phyloP scores from a whole-genome alignment of 305 asterid genomes.

The Solanum hybrid region DNA sequence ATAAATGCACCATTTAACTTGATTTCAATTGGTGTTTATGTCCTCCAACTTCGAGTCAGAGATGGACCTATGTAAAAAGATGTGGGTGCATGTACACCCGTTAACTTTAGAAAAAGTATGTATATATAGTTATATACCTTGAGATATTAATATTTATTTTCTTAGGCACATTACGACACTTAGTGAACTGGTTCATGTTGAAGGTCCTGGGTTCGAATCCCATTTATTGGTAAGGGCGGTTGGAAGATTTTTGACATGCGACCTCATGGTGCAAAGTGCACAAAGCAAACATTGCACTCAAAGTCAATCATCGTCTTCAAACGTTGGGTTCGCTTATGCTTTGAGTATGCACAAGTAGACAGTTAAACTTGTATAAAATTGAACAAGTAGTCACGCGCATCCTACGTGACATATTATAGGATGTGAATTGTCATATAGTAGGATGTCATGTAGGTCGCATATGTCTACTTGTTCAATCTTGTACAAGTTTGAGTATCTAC shows the following conservation, averaged over 20 bases:
- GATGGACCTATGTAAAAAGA: fast-evolving
- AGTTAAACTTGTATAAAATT: not conserved
- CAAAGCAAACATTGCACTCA: not conserved
- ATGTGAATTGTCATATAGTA: not conserved
- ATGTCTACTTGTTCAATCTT: not conserved
- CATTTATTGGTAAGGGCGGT: not conserved
- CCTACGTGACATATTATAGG: not conserved
- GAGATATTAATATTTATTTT: not conserved
- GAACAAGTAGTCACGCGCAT: not conserved
- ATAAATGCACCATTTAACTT: not conserved
- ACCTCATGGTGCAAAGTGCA: not conserved
- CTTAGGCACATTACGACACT: not conserved
- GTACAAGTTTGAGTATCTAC: not conserved
- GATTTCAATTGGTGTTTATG: not conserved
- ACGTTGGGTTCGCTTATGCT: not conserved
- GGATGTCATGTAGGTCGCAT: not conserved
- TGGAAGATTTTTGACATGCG: not conserved
- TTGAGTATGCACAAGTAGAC: not conserved
- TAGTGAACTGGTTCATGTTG: not conserved
- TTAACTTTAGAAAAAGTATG: not conserved
- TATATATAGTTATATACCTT: too few relatives aligned
- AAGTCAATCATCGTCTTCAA: not conserved
- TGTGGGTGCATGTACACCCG: not conserved
- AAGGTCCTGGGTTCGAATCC: not conserved
- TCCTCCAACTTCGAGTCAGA: not conserved